phyloP scores from a whole-genome alignment of 2,329 filamentous ascomycete species.

The Tetracladium maxilliforme region DNA sequence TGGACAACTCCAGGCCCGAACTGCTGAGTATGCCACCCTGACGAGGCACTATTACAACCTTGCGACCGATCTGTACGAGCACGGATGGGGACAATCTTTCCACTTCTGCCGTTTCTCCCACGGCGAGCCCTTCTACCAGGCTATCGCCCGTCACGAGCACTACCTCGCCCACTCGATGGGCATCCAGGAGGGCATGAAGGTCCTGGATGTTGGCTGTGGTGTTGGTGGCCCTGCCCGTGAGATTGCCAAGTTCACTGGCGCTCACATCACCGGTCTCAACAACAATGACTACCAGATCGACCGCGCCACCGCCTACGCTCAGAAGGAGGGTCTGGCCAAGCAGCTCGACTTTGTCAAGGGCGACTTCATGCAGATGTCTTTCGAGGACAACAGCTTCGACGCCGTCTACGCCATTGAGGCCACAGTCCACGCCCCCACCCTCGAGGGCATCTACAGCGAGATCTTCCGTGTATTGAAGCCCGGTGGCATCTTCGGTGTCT shows the following conservation, averaged over 20 bases:
- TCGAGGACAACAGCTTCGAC: conserved; percentile 84
- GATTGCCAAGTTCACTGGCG: conserved; percentile 90
- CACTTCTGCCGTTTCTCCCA: conserved; percentile 91
- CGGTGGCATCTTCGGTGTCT: conserved; percentile 88
- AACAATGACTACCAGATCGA: conserved; percentile 99
- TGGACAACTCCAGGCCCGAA: conserved; percentile 42
- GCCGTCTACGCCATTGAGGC: conserved; percentile 96
- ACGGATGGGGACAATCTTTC: conserved; percentile 92
- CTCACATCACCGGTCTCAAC: conserved; percentile 83
- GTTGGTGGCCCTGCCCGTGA: conserved; percentile 90
- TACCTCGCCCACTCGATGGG: conserved; percentile 86
- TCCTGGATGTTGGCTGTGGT: conserved; percentile 93
- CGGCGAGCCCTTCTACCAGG: conserved; percentile 77
- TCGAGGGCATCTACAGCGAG: conserved; percentile 85
- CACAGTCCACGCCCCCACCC: conserved; percentile 81
- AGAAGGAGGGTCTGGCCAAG: conserved; percentile 63
- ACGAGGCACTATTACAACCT: conserved; percentile 97
- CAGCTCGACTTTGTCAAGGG: conserved; percentile 85
- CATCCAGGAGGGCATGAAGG: conserved; percentile 73
- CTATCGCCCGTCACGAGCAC: conserved; percentile 93
- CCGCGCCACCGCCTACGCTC: conserved; percentile 73
- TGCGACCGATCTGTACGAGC: conserved; percentile 92
- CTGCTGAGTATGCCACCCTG: conserved; percentile 81
- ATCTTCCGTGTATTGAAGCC: conserved; percentile 94
- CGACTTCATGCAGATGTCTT: conserved; percentile 98